Percentiles rank a stretch among this genome's conserved stretches.
Evolutionary conservation across 805 yeast species (phyloP).

Genomic region (Ogataea saltuana): DNA sequence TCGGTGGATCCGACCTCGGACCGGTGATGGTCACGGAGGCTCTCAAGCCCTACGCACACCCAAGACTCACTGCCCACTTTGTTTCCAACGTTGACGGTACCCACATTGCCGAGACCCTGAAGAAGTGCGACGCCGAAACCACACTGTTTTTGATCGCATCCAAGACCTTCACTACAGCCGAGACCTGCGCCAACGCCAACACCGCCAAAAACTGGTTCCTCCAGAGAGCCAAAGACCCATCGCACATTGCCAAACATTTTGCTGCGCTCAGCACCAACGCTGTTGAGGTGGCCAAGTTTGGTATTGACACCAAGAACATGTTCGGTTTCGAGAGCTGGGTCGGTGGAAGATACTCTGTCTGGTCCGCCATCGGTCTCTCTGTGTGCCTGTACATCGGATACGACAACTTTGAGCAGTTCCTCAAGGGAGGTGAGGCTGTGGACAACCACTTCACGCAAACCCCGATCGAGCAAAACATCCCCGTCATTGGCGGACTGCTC

Average conservation of each 20-base stretch:
- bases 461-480: conserved; percentile 89
- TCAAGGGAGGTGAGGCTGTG: conserved; percentile 97
- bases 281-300: conserved; percentile 86
- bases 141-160: conserved; percentile 92
- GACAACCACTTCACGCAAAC: conserved; percentile 86
- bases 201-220: conserved; percentile 96
- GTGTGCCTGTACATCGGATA: conserved; percentile 94
- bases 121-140: conserved; percentile 79
- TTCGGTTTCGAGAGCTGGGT: conserved; percentile 99
- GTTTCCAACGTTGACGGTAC: conserved; percentile 99
- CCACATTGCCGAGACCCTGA: conserved; percentile 88
- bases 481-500: conserved; percentile 88
- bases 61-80: conserved; percentile 78
- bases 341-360: conserved; percentile 99
- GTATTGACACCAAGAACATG: conserved; percentile 97
- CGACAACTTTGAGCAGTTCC: conserved; percentile 88
- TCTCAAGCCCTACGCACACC: conserved; percentile 81
- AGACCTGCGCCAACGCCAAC: conserved; percentile 94
- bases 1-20: conserved; percentile 98
- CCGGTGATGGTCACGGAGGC: conserved; percentile 99
- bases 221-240: conserved; percentile 51
- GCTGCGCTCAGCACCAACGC: conserved; percentile 96
- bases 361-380: conserved; percentile 98
- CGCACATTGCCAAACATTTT: conserved; percentile 92
- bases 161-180: conserved; percentile 98